Evolutionary conservation across 2,329 filamentous ascomycete species (phyloP).

Genomic region (Huntiella decipiens): DNA sequence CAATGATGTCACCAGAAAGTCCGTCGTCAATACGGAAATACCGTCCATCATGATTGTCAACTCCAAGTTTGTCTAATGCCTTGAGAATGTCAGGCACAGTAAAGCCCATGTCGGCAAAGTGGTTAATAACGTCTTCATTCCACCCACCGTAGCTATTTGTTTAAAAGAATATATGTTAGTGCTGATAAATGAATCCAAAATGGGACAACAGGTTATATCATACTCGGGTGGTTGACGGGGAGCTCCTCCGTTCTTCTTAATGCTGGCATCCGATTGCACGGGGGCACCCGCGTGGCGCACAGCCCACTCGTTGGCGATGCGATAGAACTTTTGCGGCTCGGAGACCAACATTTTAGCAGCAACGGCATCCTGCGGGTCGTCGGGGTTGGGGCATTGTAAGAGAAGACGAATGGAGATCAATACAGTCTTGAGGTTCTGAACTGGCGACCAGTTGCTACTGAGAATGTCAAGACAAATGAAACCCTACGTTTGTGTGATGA

Average conservation of each 20-base stretch:
- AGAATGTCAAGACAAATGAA: conserved; percentile 94
- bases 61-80: conserved; percentile 20
- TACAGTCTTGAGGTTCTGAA: conserved; percentile 89
- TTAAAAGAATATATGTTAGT: too few relatives aligned
- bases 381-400: conserved; percentile 82
- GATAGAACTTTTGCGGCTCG: conserved; percentile 59
- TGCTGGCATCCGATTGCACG: conserved; percentile 13
- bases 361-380: conserved; percentile 90
- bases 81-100: conserved; percentile 65
- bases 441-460: conserved; percentile 77
- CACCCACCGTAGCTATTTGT: conserved; percentile 61
- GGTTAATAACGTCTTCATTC: conserved; percentile 62
- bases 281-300: conserved; percentile 66
- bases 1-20: conserved; percentile 79
- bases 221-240: too few relatives aligned
- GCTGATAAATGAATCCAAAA: too few relatives aligned
- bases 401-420: conserved; percentile 85
- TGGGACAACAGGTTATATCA: too few relatives aligned
- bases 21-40: conserved; percentile 80
- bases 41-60: conserved; percentile 54
- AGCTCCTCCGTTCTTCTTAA: too few relatives aligned
- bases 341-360: conserved; percentile 79
- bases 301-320: conserved; percentile 79
- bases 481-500: conserved; percentile 35
- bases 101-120: conserved; percentile 84